Evolutionary conservation across 1,284 basidiomycete genomes (phyloP), one percentile per base, ranked within the genome.

Genomic region (Pisolithus thermaeus): DNA sequence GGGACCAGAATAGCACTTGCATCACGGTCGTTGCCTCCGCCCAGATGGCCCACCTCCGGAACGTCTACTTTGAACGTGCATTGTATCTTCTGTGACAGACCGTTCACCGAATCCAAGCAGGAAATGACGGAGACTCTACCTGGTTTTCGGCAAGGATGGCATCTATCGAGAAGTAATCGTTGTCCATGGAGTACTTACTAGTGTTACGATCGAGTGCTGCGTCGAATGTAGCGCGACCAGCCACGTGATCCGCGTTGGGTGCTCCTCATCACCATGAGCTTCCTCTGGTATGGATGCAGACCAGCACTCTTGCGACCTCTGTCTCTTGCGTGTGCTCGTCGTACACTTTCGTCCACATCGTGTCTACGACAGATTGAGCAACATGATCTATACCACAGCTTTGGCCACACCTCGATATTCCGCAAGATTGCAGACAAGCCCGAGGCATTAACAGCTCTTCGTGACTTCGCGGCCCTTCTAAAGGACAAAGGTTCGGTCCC

Each of bases 101-200:
- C 27, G 35, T 16, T 52, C 18, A 25, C 46, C 12, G 11, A 27
- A n/a, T 25, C 12, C n/a, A 20, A 49, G 18, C 30, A 27, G 25
- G 30, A 22, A 28, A 42, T 3, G 18, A 45, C n/a, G 30, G 41
- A 11, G 12, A 16, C 59, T 67, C 38, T 59, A 84, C 90, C 75
- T 94, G 92, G 61, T 94, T 93, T 62, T 93, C 91, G 16, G 92
- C 87, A 20, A 95, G 78, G 56, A 95, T 94, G 4, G 89, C 80
- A 50, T 92, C 88, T 50, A 93, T 79, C 0, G 88, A 92, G 68
- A 88, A 94, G 67, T 94, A 95, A 64, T 92, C 89, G 61, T 84
- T 77, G 54, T 93, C 88, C 90, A 92, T 92, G 48, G 41, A 39
- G 54, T 20, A 27, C 25, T 27, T 7, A 7, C 30, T 25, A 47